phyloP scores from a whole-genome alignment of 1,139 yeast genomes.

The Yamadazyma dendronema region DNA sequence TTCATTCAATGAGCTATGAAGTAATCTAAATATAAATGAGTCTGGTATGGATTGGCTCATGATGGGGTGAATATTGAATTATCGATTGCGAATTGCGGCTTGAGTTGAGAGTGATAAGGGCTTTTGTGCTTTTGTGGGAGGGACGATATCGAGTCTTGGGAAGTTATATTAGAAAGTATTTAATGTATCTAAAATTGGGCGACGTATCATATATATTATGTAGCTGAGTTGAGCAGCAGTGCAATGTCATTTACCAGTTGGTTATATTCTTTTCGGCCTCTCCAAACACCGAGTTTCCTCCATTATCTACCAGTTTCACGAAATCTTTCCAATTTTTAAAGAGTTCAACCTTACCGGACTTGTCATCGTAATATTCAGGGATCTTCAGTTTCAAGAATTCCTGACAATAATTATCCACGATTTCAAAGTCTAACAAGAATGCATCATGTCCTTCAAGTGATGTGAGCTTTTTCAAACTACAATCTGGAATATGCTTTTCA shows the following conservation, averaged over 20 bases:
- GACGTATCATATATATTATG: no score
- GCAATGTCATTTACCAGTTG: slow-evolving; percentile 66
- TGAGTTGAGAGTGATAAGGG: neutral
- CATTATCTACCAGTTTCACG: slow-evolving; percentile 38
- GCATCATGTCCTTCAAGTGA: slow-evolving; percentile 99
- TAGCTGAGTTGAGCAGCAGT: no score
- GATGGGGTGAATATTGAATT: neutral
- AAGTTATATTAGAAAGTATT: no score
- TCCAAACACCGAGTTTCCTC: slow-evolving; percentile 81
- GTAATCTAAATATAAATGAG: slow-evolving; percentile 30
- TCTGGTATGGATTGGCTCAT: slow-evolving; percentile 12
- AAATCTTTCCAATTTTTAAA: slow-evolving; percentile 53
- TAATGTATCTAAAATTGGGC: no score
- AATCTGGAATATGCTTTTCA: slow-evolving; percentile 71
- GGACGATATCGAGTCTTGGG: no score
- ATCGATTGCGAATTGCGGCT: neutral
- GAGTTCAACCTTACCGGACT: slow-evolving; percentile 45
- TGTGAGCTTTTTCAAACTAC: slow-evolving; percentile 65
- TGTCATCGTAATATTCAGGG: slow-evolving; percentile 52
- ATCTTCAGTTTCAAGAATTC: slow-evolving; percentile 60
- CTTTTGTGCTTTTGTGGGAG: no score
- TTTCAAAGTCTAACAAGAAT: slow-evolving; percentile 81
- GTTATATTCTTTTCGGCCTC: slow-evolving; percentile 89
- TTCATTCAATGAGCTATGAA: slow-evolving; percentile 28
- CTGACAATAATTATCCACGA: slow-evolving; percentile 68